phyloP scores from a whole-genome alignment of 495 filamentous ascomycete genomes.

The Cairneyella variabilis region DNA sequence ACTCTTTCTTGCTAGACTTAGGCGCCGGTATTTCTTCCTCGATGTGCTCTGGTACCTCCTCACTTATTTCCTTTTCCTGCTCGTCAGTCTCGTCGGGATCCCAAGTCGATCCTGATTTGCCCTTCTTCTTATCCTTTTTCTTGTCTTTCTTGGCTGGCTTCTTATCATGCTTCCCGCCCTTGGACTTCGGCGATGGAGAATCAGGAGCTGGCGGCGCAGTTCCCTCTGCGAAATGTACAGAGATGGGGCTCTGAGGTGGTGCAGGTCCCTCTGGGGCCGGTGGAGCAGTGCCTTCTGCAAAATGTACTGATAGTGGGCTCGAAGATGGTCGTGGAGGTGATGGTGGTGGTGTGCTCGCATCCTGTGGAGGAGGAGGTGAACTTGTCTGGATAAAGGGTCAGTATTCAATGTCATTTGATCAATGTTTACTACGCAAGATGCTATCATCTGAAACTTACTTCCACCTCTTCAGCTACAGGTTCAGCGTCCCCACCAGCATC shows the following conservation, averaged over 20 bases:
- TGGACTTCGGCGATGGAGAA: background rate
- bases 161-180: constrained; percentile 20
- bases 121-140: background rate
- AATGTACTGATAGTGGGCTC: too few relatives aligned
- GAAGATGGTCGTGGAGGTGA: background rate
- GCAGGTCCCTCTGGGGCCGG: too few relatives aligned
- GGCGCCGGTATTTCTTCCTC: background rate
- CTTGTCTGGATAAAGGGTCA: too few relatives aligned
- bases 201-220: constrained; percentile 7
- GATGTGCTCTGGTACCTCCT: background rate
- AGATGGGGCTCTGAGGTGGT: background rate
- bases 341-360: background rate
- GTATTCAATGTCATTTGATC: too few relatives aligned
- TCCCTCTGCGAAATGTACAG: constrained; percentile 13
- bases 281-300: too few relatives aligned
- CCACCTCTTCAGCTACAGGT: background rate
- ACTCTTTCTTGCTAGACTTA: background rate
- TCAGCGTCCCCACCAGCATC: background rate
- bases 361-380: too few relatives aligned
- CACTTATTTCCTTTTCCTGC: background rate
- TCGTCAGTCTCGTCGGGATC: background rate
- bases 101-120: background rate
- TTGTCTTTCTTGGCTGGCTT: constrained; percentile 5
- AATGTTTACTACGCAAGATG: too few relatives aligned
- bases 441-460: too few relatives aligned